Base-by-base conservation (phyloP, 2,329 filamentous ascomycete genomes). In the Hypocrella siamensis region DNA sequence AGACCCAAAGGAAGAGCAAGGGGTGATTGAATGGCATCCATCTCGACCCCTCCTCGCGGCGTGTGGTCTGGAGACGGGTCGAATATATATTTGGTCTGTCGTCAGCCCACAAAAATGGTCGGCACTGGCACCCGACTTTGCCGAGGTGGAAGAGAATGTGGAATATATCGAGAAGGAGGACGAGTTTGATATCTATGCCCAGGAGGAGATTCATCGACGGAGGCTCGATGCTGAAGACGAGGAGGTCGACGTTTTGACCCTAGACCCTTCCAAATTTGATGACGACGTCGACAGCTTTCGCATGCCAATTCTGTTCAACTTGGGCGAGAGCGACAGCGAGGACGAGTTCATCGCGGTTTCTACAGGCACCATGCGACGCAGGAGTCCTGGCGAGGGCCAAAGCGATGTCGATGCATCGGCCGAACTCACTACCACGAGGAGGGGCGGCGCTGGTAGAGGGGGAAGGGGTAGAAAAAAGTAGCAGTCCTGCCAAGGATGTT, bases 11-110 rank as follows among this genome's bases (percentile, higher is more conserved):
- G 90, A 98, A 57, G 92, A 98, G 55, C 75, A 96, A 38, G 88
- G 88, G 1, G 81, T 92, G 4, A 86, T 98, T 17, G 90, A 98
- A 57, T 98, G 90, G 90, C 90, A 98, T 49, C 90, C 90, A 1
- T 74, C 78, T 38, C 73, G 81, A 19, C 82, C 90, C 0, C 67
- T 96, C 42, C 73, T 98, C 21, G 86, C 83, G 4, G 90, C 86
- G 12, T 93, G 86, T 41, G 88, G 90, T 4, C 66, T 96, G 5
- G 92, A 98, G 55, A 88, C 82, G 0, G 90, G 90, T 6, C 75
- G 82, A 33, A 83, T 98, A 48, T 93, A 93, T 58, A 80, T 93
- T 21, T 98, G 90, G 90, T 88, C 84, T 5, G 90, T 94, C 34
- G 76, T 88, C 26, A 90, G 83, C 33, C 88, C 90, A 8, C 92